phyloP scores from a whole-genome alignment of 306 rosid species.

The Casuarina cunninghamiana region DNA sequence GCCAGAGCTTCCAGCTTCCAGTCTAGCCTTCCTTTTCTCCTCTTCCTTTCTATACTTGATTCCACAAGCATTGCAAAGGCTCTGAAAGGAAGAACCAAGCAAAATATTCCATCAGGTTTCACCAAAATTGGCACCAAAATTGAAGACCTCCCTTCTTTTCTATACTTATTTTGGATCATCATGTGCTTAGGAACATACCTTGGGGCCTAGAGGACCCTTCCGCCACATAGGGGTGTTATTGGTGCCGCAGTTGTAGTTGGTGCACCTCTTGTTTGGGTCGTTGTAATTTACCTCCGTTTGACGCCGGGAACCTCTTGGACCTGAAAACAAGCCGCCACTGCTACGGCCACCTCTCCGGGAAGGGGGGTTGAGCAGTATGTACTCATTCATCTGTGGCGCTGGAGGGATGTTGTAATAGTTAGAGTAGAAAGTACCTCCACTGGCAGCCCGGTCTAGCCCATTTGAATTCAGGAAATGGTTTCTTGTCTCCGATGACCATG shows the following conservation, averaged over 20 bases:
- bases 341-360: neutral
- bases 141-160: neutral
- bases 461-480: conserved; percentile 7
- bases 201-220: conserved; percentile 37
- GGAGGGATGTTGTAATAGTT: neutral
- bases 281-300: neutral
- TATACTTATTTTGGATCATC: too few relatives aligned
- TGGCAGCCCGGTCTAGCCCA: neutral
- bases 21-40: conserved; percentile 12
- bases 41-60: conserved; percentile 26
- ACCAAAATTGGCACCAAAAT: neutral
- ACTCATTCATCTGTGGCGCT: neutral
- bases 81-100: neutral
- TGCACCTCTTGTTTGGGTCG: conserved; percentile 10
- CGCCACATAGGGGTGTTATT: conserved; percentile 41
- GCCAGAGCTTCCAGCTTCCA: neutral
- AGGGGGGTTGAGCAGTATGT: conserved; percentile 6
- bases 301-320: neutral
- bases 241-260: conserved; percentile 19
- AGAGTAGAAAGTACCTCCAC: neutral
- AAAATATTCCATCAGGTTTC: neutral
- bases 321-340: conserved; percentile 11
- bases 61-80: conserved; percentile 36
- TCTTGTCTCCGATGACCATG: neutral
- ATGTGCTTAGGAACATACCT: neutral